Evolutionary conservation across 2,329 filamentous ascomycete species (phyloP).

Genomic region (Acrocalymma vagum): DNA sequence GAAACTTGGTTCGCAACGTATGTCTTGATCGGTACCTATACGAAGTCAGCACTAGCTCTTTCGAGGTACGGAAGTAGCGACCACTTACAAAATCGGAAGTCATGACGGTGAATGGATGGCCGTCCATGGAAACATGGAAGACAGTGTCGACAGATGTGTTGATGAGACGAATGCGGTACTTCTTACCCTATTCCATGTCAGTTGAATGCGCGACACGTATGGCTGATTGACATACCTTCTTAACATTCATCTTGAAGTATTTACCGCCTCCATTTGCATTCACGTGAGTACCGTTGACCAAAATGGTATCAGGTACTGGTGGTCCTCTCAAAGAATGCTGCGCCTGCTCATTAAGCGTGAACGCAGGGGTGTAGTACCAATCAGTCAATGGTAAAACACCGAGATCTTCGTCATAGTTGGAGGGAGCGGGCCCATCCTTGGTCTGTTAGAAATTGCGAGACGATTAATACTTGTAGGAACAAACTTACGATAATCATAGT

Average conservation of each 20-base stretch:
- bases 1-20: constrained; percentile 45
- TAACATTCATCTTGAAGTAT: constrained; percentile 45
- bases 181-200: constrained; percentile 50
- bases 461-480: background rate
- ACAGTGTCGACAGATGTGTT: constrained; percentile 56
- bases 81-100: constrained; percentile 49
- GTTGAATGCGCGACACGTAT: background rate
- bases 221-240: constrained; percentile 36
- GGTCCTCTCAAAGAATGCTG: constrained; percentile 43
- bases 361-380: constrained; percentile 63
- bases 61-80: constrained; percentile 2
- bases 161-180: constrained; percentile 66
- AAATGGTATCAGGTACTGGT: constrained; percentile 54
- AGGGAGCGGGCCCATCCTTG: constrained; percentile 54
- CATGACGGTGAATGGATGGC: constrained; percentile 53
- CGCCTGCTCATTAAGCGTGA: constrained; percentile 39
- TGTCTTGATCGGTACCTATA: constrained; percentile 49
- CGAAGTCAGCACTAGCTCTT: constrained; percentile 11
- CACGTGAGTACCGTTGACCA: constrained; percentile 65
- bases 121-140: constrained; percentile 47
- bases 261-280: constrained; percentile 50
- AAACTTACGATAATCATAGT: constrained; percentile 41
- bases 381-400: constrained; percentile 68
- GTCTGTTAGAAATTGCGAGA: constrained; percentile 3
- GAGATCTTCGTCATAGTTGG: constrained; percentile 66